Conservation (phyloP, 2,329 filamentous ascomycete species). For the Salinomyces thailandicus region DNA sequence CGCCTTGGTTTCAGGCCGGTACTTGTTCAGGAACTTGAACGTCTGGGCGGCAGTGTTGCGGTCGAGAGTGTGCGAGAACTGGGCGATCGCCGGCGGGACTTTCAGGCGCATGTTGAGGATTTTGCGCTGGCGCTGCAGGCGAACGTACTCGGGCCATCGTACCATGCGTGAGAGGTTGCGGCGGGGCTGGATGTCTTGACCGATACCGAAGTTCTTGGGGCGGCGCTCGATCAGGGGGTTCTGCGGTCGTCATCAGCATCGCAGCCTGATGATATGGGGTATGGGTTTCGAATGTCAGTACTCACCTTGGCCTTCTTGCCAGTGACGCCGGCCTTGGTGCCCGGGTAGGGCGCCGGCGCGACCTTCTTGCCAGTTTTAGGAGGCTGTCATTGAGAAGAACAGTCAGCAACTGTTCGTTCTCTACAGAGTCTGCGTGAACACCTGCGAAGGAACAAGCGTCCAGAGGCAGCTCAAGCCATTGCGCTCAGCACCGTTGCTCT, state of each 20-base stretch:
- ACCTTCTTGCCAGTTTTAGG: conserved; percentile 93
- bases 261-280: background rate
- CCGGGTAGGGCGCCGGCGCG: conserved; percentile 91
- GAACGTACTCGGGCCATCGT: conserved; percentile 99
- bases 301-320: conserved; percentile 97
- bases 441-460: conserved; percentile 44
- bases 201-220: conserved; percentile 93
- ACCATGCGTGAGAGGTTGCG: conserved; percentile 97
- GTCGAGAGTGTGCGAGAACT: conserved; percentile 96
- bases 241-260: conserved; percentile 37
- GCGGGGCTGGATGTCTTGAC: conserved; percentile 94
- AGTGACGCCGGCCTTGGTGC: conserved; percentile 68
- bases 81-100: conserved; percentile 91
- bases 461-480: conserved; percentile 43
- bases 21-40: conserved; percentile 99
- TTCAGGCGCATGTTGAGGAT: conserved; percentile 97
- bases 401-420: conserved; percentile 91
- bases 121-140: conserved; percentile 89
- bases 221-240: conserved; percentile 99
- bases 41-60: conserved; percentile 92
- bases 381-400: conserved; percentile 99
- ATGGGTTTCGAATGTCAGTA: conserved; percentile 18
- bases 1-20: conserved; percentile 95
- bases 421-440: conserved; percentile 63
- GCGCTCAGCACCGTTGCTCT: conserved; percentile 9